Evolutionary conservation across 2,329 filamentous ascomycete genomes (phyloP).

Genomic region (Aspergillus ochraceus): DNA sequence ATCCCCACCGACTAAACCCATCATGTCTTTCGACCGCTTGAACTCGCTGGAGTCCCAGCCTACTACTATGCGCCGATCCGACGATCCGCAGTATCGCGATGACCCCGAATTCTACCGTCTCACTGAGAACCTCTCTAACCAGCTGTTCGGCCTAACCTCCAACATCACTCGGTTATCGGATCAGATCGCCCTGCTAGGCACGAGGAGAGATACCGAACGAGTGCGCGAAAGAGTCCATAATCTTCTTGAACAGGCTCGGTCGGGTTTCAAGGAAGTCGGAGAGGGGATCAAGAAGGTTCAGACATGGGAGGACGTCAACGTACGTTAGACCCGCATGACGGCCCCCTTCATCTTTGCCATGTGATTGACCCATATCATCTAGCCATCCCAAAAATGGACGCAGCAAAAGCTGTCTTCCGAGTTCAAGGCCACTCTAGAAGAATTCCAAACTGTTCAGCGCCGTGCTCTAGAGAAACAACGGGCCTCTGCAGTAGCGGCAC

Average conservation of each 20-base stretch:
- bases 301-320: constrained; percentile 79
- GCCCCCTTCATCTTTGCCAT: neutral
- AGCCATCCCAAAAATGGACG: constrained; percentile 95
- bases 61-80: constrained; percentile 64
- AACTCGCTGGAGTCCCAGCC: constrained; percentile 80
- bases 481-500: constrained; percentile 78
- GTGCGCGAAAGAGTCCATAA: constrained; percentile 88
- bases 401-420: constrained; percentile 93
- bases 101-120: constrained; percentile 88
- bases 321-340: constrained; percentile 44
- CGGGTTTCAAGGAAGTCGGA: constrained; percentile 85
- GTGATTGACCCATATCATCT: constrained; percentile 13
- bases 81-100: constrained; percentile 77
- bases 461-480: constrained; percentile 90
- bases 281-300: constrained; percentile 93
- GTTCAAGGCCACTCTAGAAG: constrained; percentile 82
- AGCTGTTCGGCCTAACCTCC: constrained; percentile 83
- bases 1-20: constrained; percentile 1
- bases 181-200: constrained; percentile 83
- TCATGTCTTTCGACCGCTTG: constrained; percentile 90
- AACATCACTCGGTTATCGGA: constrained; percentile 83
- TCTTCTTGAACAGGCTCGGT: constrained; percentile 80
- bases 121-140: constrained; percentile 79
- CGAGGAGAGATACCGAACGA: constrained; percentile 85
- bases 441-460: constrained; percentile 91